Conservation (phyloP, 2,329 filamentous ascomycete genomes). For the Xylariaceae sp. region DNA sequence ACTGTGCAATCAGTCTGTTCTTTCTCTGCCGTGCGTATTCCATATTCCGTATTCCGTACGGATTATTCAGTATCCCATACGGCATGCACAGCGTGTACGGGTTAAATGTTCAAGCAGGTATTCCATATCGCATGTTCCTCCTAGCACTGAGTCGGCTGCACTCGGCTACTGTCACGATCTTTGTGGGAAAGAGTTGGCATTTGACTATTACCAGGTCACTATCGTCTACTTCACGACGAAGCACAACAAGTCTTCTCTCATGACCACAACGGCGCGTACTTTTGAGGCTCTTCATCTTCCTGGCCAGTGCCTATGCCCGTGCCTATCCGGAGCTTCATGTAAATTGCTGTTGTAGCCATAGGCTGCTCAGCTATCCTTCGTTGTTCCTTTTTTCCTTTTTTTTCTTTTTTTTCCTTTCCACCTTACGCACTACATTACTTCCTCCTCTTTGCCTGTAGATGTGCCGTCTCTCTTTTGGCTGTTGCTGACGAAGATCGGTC, state of each 20-base stretch:
- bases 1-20: not conserved
- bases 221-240: slow-evolving; percentile 14
- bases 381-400: slow-evolving; percentile 4
- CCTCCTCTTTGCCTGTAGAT: slow-evolving; percentile 12
- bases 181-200: not conserved
- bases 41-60: no score
- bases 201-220: slow-evolving; percentile 16
- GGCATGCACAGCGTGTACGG: no score
- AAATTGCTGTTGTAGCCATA: no score
- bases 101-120: no score
- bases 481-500: slow-evolving; percentile 6
- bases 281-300: slow-evolving; percentile 4
- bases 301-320: not conserved
- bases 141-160: no score
- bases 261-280: slow-evolving; percentile 1
- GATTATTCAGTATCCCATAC: no score
- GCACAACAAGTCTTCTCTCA: slow-evolving; percentile 9
- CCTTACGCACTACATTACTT: slow-evolving; percentile 8
- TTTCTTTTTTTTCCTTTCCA: slow-evolving; percentile 2
- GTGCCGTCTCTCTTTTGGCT: slow-evolving; percentile 2
- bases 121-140: no score
- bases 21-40: not conserved
- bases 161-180: no score
- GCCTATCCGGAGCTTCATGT: not conserved
- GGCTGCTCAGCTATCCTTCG: slow-evolving; percentile 2